Percentiles rank a stretch among this genome's conserved stretches.
Conservation (phyloP, 495 filamentous ascomycete species). For the Wilcoxina mikolae region DNA sequence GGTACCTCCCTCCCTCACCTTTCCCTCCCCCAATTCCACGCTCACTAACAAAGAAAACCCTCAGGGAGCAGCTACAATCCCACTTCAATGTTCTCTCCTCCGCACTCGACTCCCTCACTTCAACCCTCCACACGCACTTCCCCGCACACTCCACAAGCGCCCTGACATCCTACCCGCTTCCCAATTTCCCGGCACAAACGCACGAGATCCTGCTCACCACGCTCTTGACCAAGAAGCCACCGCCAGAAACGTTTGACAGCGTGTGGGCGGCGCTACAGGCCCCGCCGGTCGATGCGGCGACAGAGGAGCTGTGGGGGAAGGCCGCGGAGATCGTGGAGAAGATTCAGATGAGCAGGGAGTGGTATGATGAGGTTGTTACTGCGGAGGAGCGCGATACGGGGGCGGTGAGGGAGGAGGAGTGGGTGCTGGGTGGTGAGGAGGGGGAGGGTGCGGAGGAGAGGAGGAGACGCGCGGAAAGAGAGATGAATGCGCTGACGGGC, state of each 20-base stretch:
- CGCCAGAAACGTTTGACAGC: not conserved
- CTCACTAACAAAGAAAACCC: not conserved
- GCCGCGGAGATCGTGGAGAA: slow-evolving; percentile 26
- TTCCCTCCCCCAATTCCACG: not conserved
- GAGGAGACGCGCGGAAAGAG: slow-evolving; percentile 30
- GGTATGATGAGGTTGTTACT: slow-evolving; percentile 32
- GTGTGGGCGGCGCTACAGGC: not conserved
- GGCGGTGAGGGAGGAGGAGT: slow-evolving; percentile 11
- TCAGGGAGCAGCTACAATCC: slow-evolving; percentile 18
- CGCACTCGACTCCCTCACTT: slow-evolving; percentile 43
- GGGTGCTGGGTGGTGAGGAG: slow-evolving; percentile 23
- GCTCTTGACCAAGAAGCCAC: slow-evolving; percentile 48
- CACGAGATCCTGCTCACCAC: slow-evolving; percentile 41
- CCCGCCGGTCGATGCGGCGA: slow-evolving; percentile 3
- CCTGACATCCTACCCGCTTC: slow-evolving; percentile 44
- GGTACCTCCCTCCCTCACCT: slow-evolving; percentile 32
- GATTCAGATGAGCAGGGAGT: slow-evolving; percentile 36
- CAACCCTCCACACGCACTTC: slow-evolving; percentile 41
- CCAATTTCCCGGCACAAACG: slow-evolving; percentile 43
- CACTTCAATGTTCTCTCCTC: slow-evolving; percentile 25
- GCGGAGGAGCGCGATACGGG: slow-evolving; percentile 24
- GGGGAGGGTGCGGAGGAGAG: slow-evolving; percentile 30
- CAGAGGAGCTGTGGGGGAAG: slow-evolving; percentile 15
- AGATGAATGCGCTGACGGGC: slow-evolving; percentile 27
- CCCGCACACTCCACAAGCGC: slow-evolving; percentile 35